These are phyloP conservation scores for Lophium mytilinum DNA, from an alignment of 495 filamentous ascomycete genomes.

Conservation along the genomic window DNA sequence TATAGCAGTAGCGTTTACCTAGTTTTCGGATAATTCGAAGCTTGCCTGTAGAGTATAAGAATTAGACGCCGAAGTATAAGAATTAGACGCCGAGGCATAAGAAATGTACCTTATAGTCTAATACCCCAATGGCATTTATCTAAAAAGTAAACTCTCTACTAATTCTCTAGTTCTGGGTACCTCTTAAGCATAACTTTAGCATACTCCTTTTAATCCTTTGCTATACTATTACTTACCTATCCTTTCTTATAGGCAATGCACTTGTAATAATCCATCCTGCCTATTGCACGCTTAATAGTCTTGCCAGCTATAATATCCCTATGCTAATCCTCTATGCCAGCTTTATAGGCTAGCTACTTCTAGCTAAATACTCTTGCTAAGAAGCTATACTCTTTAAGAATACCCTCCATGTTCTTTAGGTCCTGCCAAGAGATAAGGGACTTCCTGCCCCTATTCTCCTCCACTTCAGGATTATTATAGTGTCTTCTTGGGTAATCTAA, in stretches of 20 bases:
- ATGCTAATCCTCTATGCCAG: background rate
- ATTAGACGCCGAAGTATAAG: too few relatives aligned
- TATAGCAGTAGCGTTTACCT: background rate
- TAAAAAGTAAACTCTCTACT: too few relatives aligned
- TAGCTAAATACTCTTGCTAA: background rate
- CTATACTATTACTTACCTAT: too few relatives aligned
- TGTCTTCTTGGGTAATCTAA: background rate
- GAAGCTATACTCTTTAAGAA: conserved; percentile 4
- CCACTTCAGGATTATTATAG: background rate
- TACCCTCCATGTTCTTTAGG: background rate
- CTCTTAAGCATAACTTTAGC: too few relatives aligned
- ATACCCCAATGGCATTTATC: too few relatives aligned
- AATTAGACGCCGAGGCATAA: too few relatives aligned
- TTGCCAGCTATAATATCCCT: background rate
- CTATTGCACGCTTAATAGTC: background rate
- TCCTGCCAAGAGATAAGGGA: background rate
- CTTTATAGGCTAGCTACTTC: background rate
- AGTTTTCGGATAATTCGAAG: conserved; percentile 2
- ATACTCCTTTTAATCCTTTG: too few relatives aligned
- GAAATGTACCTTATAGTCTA: too few relatives aligned
- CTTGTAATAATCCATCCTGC: conserved; percentile 4
- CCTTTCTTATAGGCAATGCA: too few relatives aligned
- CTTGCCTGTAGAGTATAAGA: too few relatives aligned
- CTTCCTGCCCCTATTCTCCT: background rate
- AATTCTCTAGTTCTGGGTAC: too few relatives aligned